Conservation (phyloP, 2,329 filamentous ascomycete species). For the Domatiomyces globalis region DNA sequence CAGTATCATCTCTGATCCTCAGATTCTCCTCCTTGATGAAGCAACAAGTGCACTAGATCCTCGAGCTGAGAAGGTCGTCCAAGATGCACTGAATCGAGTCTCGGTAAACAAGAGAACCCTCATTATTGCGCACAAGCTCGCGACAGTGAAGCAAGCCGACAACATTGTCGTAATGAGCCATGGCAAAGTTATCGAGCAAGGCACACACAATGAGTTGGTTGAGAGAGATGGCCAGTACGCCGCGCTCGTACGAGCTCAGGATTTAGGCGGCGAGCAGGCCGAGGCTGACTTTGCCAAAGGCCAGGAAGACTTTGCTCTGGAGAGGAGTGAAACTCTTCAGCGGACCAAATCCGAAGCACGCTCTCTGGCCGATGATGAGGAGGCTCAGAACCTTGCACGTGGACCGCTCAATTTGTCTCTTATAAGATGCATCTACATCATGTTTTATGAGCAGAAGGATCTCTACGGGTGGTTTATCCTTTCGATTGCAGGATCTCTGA, state of each 20-base stretch:
- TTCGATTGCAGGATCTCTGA: constrained; percentile 21
- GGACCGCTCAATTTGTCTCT: constrained; percentile 20
- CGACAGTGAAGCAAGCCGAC: constrained; percentile 62
- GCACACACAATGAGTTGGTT: constrained; percentile 60
- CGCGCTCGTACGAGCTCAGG: constrained; percentile 34
- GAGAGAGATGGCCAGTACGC: constrained; percentile 47
- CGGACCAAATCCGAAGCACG: constrained; percentile 7
- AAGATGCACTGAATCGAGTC: constrained; percentile 38
- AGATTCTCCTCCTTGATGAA: constrained; percentile 59
- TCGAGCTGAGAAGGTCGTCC: constrained; percentile 39
- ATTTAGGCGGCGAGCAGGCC: constrained; percentile 23
- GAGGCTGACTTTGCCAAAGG: constrained; percentile 4
- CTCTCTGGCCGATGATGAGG: constrained; percentile 8
- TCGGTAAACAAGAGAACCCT: constrained; percentile 54
- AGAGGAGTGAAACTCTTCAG: constrained; percentile 4
- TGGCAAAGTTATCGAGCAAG: constrained; percentile 57
- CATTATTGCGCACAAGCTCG: constrained; percentile 60
- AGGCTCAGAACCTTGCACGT: constrained; percentile 8
- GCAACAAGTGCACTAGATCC: constrained; percentile 55
- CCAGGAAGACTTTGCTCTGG: constrained; percentile 5
- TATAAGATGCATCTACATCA: constrained; percentile 23
- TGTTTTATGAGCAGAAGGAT: constrained; percentile 21
- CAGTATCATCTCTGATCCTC: constrained; percentile 51
- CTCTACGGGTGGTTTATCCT: constrained; percentile 26
- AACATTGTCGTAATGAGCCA: constrained; percentile 62